Evolutionary conservation across 1,139 yeast species (phyloP), one percentile per base, ranked within the genome.

Genomic region (Trichomonascaceae sp.): DNA sequence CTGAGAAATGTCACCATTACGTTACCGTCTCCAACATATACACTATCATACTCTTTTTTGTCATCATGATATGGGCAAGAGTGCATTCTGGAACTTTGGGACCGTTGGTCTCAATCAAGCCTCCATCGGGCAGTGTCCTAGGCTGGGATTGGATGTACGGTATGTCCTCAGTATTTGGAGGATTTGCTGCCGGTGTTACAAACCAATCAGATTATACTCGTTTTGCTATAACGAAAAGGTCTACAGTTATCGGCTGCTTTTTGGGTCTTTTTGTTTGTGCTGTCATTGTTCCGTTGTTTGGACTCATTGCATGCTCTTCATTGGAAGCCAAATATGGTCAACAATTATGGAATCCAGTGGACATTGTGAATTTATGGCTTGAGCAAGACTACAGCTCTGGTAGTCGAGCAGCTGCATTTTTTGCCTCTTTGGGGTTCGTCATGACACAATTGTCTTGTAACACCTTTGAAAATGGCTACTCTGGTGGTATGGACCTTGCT

Each of bases 401-500:
- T 12, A 54, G 56, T 2, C 47, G 61, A 22, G 61, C 61, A 9
- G 82, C 77, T 41, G 70, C 76, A 2, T 77, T 76, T 59, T 76
- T 79, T 59, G 70, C 75, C 57, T 74, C 78, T 20, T 62, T 76
- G 10, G 70, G 77, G 3, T 77, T 79, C 63, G 66, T 72, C 27
- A 60, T 74, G 46, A 78, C 81, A 6, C 80, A 77, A 59, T 64
- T 79, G 27, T 74, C 78, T 50, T 73, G 78, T 52, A 79, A 79
- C 47, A 72, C 74, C 17, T 72, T 78, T 51, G 79, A 76, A 53
- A 76, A 79, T 63, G 81, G 80, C 15, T 71, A 77, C 55, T 77
- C 82, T 3, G 78, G 78, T 57, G 82, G 82, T 45, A 77, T 77
- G 73, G 82, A 78, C 64, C 63, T 78, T 51, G 71, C 80, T 2